A percentile compares a stretch with the other conserved stretches of the same genome.
These are phyloP conservation scores for Talaromyces sp. DNA, from an alignment of 2,329 filamentous ascomycete genomes.

Conservation along the genomic window DNA sequence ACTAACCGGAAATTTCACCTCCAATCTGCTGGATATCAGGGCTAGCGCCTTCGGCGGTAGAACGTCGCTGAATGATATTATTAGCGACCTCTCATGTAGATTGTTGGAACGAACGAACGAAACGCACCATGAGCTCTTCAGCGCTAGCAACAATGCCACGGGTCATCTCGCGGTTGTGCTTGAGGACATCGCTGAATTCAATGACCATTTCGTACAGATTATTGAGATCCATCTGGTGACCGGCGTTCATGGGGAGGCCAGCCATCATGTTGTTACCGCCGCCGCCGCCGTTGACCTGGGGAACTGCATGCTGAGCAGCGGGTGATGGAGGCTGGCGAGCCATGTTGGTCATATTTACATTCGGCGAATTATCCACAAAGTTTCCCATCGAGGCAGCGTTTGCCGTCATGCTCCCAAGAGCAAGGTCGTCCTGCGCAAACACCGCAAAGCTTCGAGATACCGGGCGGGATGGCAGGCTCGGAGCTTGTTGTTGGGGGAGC, in stretches of 20 bases:
- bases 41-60: constrained; percentile 33
- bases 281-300: constrained; percentile 28
- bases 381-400: constrained; percentile 27
- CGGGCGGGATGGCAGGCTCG: not conserved
- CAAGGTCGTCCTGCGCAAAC: constrained; percentile 21
- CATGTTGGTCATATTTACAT: constrained; percentile 26
- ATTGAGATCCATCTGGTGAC: constrained; percentile 48
- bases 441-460: constrained; percentile 18
- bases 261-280: constrained; percentile 24
- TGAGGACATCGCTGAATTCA: constrained; percentile 44
- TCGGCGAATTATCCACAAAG: constrained; percentile 26
- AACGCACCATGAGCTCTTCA: constrained; percentile 43
- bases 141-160: constrained; percentile 44
- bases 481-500: not conserved
- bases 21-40: constrained; percentile 39
- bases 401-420: constrained; percentile 28
- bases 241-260: constrained; percentile 40
- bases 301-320: constrained; percentile 23
- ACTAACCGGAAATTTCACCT: constrained; percentile 37
- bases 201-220: constrained; percentile 46
- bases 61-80: constrained; percentile 32
- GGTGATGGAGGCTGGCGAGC: constrained; percentile 30
- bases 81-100: not conserved
- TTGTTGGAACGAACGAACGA: not conserved
- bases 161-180: constrained; percentile 45